phyloP scores from a whole-genome alignment of 768 basidiomycete species.

The Trametes gibbosa region DNA sequence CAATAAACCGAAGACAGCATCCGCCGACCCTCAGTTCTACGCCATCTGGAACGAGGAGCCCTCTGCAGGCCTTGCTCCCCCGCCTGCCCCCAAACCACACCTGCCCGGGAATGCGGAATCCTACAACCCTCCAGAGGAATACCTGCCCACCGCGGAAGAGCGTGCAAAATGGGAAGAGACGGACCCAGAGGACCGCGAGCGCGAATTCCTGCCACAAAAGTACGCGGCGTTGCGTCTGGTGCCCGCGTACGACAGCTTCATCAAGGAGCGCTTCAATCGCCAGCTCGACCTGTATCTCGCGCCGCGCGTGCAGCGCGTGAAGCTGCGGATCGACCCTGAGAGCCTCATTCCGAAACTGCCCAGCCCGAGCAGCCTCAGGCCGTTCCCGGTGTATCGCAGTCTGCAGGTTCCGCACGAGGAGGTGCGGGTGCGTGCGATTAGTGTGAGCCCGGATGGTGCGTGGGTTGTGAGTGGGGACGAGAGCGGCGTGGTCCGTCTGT shows the following conservation, averaged over 20 bases:
- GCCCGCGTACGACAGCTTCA: slow-evolving; percentile 87
- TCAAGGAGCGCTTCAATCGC: slow-evolving; percentile 90
- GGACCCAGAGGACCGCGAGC: slow-evolving; percentile 88
- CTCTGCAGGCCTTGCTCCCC: slow-evolving; percentile 76
- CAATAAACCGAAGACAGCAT: slow-evolving; percentile 76
- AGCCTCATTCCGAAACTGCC: slow-evolving; percentile 93
- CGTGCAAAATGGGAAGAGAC: slow-evolving; percentile 76
- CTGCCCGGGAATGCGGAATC: slow-evolving; percentile 95
- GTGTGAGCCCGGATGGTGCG: slow-evolving; percentile 81
- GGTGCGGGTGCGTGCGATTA: slow-evolving; percentile 69
- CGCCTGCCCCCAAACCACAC: slow-evolving; percentile 87
- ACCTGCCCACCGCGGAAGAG: slow-evolving; percentile 83
- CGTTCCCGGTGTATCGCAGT: slow-evolving; percentile 88
- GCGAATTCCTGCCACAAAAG: slow-evolving; percentile 86
- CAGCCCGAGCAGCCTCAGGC: slow-evolving; percentile 83
- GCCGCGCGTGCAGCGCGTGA: slow-evolving; percentile 81
- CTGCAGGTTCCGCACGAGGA: slow-evolving; percentile 67
- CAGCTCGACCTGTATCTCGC: slow-evolving; percentile 97
- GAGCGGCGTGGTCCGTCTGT: slow-evolving; percentile 78
- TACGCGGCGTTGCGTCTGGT: slow-evolving; percentile 83
- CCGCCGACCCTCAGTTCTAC: slow-evolving; percentile 69
- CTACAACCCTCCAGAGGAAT: slow-evolving; percentile 98
- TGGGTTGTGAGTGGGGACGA: slow-evolving; percentile 96
- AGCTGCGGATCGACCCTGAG: slow-evolving; percentile 89
- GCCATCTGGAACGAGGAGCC: slow-evolving; percentile 83